phyloP scores from a whole-genome alignment of 768 basidiomycete species.

The Pleurotus eryngii region DNA sequence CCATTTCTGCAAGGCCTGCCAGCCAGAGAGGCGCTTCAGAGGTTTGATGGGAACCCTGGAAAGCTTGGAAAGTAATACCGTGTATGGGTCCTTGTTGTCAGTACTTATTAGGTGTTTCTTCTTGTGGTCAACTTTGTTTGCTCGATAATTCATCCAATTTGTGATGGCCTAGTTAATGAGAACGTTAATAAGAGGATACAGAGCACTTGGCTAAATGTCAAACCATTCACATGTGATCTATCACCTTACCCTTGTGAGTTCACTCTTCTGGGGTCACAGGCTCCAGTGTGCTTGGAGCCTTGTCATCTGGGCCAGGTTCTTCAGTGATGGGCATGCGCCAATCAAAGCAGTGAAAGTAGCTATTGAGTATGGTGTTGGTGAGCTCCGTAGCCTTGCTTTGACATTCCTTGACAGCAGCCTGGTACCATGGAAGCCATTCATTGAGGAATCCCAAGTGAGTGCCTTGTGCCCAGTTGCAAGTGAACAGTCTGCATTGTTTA shows the following conservation, averaged over 20 bases:
- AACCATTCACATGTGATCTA: neutral
- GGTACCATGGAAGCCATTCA: neutral
- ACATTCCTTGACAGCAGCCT: neutral
- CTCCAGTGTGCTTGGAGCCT: neutral
- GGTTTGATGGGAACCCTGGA: slow-evolving; percentile 3
- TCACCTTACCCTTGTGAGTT: neutral
- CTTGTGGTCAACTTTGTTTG: neutral
- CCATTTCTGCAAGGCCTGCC: neutral
- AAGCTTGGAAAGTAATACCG: slow-evolving; percentile 2
- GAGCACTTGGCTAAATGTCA: neutral
- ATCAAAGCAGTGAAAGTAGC: slow-evolving; percentile 2
- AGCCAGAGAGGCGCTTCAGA: neutral
- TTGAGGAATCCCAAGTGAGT: neutral
- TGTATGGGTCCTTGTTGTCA: neutral
- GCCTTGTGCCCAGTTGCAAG: slow-evolving; percentile 6
- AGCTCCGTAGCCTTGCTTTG: neutral
- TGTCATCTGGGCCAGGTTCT: neutral
- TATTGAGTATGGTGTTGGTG: neutral
- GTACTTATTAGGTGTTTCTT: neutral
- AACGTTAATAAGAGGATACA: neutral
- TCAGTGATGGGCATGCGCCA: slow-evolving; percentile 5
- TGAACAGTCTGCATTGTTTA: neutral
- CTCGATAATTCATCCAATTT: slow-evolving; percentile 1
- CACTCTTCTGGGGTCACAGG: neutral
- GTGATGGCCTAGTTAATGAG: neutral